Conservation (phyloP, 192 early-diverging fungal genomes). For the Glomus cerebriforme region DNA sequence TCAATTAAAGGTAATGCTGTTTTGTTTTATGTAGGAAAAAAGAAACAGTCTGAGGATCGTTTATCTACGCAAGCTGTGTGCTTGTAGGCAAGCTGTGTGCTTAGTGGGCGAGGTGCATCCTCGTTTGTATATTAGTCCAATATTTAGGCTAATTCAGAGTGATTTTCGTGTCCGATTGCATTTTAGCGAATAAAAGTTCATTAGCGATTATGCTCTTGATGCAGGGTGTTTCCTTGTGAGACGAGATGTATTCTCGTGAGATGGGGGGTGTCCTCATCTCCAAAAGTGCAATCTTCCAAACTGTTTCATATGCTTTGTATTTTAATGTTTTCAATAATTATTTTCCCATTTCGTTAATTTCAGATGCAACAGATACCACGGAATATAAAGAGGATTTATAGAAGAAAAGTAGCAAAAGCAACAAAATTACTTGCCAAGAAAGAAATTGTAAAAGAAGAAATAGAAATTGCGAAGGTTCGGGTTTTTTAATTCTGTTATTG, state of each 20-base stretch:
- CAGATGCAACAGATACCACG: background rate
- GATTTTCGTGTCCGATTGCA: background rate
- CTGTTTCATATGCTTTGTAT: conserved; percentile 3
- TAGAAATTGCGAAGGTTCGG: conserved; percentile 1
- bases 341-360: background rate
- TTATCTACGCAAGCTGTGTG: background rate
- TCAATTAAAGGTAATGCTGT: too few relatives aligned
- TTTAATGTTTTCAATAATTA: conserved; percentile 4
- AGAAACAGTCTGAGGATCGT: background rate
- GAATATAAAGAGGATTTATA: background rate
- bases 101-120: background rate
- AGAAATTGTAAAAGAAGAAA: background rate
- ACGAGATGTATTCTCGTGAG: background rate
- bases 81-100: conserved; percentile 14
- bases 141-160: background rate
- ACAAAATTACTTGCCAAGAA: background rate
- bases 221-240: background rate
- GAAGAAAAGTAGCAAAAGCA: conserved; percentile 10
- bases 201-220: too few relatives aligned
- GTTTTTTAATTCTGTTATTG: background rate
- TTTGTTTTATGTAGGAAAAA: too few relatives aligned
- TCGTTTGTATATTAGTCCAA: background rate
- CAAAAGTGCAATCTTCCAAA: conserved; percentile 1
- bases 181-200: background rate
- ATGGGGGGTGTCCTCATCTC: background rate